These are phyloP conservation scores for Leccinum truebloodii DNA, from an alignment of 768 basidiomycete species.

Conservation along the genomic window DNA sequence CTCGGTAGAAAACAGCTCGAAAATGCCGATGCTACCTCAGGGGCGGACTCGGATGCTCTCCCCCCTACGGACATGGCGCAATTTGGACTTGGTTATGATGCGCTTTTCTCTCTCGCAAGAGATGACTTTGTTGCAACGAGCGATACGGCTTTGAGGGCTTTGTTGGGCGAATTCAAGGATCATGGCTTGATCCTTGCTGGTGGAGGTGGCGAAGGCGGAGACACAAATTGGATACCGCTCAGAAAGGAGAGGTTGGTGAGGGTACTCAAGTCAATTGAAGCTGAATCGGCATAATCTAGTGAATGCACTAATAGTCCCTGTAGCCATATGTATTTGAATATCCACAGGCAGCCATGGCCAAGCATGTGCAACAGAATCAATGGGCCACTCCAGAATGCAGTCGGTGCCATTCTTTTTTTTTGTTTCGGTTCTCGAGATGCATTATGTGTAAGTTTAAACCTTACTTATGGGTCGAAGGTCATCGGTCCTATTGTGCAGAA, in stretches of 20 bases:
- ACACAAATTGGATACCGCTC: constrained; percentile 86
- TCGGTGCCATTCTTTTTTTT: not conserved
- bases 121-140: constrained; percentile 88
- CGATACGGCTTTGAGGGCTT: constrained; percentile 77
- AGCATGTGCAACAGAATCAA: constrained; percentile 10
- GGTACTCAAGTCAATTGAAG: constrained; percentile 39
- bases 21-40: constrained; percentile 38
- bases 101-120: constrained; percentile 70
- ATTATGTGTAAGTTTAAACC: too few species aligned
- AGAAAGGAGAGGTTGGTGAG: constrained; percentile 68
- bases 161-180: constrained; percentile 90
- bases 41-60: constrained; percentile 7
- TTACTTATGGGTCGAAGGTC: not conserved
- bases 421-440: not conserved
- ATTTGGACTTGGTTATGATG: constrained; percentile 62
- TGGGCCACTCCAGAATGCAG: not conserved
- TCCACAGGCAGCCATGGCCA: constrained; percentile 18
- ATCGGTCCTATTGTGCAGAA: not conserved
- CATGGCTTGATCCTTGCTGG: constrained; percentile 74
- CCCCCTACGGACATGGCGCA: constrained; percentile 38
- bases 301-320: not conserved
- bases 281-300: constrained; percentile 18
- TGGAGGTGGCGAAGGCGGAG: constrained; percentile 44
- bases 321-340: constrained; percentile 1
- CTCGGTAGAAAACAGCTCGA: constrained; percentile 71